Evolutionary conservation across 148 eudicot genomes (phyloP).

Genomic region (Fagopyrum homotropicum): DNA sequence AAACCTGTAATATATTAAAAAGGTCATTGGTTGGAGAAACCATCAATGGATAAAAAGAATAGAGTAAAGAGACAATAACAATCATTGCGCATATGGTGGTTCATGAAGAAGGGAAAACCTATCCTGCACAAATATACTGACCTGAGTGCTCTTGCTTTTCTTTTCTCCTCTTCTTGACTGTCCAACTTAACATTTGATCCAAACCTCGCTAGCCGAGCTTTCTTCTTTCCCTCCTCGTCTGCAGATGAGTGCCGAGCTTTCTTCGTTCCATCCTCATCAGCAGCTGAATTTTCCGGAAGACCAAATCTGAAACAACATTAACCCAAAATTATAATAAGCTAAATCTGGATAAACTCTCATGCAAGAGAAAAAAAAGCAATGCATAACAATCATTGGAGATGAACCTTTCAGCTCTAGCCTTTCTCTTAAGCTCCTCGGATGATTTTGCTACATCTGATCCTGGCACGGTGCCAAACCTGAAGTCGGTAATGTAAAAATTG

Average conservation of each 20-base stretch:
- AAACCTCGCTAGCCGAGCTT: conserved; percentile 1
- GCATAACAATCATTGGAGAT: background rate
- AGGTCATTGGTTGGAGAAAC: background rate
- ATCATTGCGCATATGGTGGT: background rate
- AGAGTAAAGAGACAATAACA: background rate
- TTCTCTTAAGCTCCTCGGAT: conserved; percentile 10
- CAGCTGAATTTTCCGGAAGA: background rate
- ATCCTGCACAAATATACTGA: background rate
- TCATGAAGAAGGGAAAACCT: background rate
- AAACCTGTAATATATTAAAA: background rate
- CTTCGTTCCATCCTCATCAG: background rate
- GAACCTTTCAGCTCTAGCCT: conserved; percentile 14
- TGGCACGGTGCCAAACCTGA: conserved; percentile 56
- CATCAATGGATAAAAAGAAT: background rate
- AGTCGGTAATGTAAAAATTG: background rate
- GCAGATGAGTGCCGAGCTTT: too few species aligned
- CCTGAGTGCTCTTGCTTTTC: conserved; percentile 11
- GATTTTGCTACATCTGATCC: conserved; percentile 27
- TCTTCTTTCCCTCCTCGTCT: background rate
- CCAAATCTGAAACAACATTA: conserved; percentile 7
- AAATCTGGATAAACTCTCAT: background rate
- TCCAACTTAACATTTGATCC: background rate
- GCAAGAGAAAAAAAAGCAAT: background rate
- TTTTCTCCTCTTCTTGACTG: conserved; percentile 2
- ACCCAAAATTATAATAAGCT: background rate